Conservation (phyloP, 108 stramenopile genomes). For the Fragilaria crotonensis region DNA sequence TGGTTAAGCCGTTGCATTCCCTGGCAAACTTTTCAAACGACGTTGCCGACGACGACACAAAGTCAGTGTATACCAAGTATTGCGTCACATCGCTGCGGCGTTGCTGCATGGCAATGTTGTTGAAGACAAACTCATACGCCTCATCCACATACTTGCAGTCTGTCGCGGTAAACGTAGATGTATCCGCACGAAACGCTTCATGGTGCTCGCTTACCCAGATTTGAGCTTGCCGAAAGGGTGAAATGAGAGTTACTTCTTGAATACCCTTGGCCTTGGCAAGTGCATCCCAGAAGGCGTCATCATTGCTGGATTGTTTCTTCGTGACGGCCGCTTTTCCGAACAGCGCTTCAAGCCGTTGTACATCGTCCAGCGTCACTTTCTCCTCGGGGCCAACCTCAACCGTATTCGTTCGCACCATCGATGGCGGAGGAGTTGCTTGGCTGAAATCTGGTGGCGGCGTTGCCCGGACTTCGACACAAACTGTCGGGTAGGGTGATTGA, state of each 20-base stretch:
- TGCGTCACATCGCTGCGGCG: too few relatives aligned
- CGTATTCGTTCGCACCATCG: neutral
- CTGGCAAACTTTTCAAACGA: constrained; percentile 66
- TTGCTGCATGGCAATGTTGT: constrained; percentile 64
- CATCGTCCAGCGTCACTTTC: constrained; percentile 45
- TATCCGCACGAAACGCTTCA: constrained; percentile 20
- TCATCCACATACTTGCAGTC: constrained; percentile 59
- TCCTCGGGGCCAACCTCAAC: constrained; percentile 7
- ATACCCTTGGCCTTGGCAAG: constrained; percentile 50
- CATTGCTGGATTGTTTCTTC: constrained; percentile 17
- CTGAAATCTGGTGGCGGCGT: constrained; percentile 52
- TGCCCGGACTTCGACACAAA: constrained; percentile 74
- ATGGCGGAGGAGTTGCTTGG: constrained; percentile 4
- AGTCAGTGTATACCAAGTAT: constrained; percentile 69
- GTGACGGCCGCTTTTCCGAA: constrained; percentile 47
- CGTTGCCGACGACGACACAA: constrained; percentile 58
- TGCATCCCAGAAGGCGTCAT: constrained; percentile 64
- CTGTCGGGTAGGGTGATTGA: constrained; percentile 67
- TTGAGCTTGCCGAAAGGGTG: constrained; percentile 52
- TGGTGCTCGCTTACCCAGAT: constrained; percentile 68
- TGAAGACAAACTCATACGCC: constrained; percentile 78
- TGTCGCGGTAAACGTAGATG: constrained; percentile 51
- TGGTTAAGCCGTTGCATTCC: constrained; percentile 41
- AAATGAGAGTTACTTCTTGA: constrained; percentile 38
- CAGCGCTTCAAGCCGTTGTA: constrained; percentile 55